Evolutionary conservation across 169 alveolate species (phyloP), one percentile per base, ranked within the genome.

Genomic region (Cryptosporidium tyzzeri): DNA sequence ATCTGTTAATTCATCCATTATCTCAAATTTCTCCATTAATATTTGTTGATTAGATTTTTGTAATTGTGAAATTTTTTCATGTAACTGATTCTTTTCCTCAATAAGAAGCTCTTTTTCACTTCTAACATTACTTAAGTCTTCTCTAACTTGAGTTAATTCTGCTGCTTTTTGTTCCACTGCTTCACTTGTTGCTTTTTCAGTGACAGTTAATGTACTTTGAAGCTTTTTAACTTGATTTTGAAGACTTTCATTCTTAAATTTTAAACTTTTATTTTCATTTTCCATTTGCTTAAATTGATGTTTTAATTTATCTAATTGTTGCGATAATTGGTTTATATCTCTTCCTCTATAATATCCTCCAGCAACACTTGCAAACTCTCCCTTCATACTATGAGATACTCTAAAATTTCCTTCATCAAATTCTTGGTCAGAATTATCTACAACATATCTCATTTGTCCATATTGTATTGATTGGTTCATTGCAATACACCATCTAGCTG

Each of bases 401-500:
- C 53, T 80, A 39, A 59, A 44, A 16, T 23, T 37, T 6, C 51
- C 75, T 12, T 80, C 65, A 16, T 59, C 73, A 39, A 80, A 37
- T 29, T 80, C 89, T n/a, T 75, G 59, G 33, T 80, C 89, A 31
- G 75, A 80, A 39, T 80, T 62, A 23, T 80, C 89, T 1, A 45
- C 23, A n/a, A 65, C 65, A 80, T 44, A 39, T 50, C 89, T 80
- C 89, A 80, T 80, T 41, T 80, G 89, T 7, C 89, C 89, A 45
- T 80, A 80, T 41, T 80, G 89, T 37, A 80, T 21, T 41, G 89
- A 62, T 33, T 80, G 73, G 29, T 80, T 80, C 75, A 80, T 62
- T 9, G 89, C 89, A 26, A 80, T 80, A 48, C 89, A 80, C 89
- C 89, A 80, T n/a, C 89, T 59, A 18, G 89, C 73, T 21, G 89